Percentiles rank a stretch among this genome's conserved stretches.
Evolutionary conservation across 495 filamentous ascomycete genomes (phyloP).

Genomic region (Penicillium paradoxum): DNA sequence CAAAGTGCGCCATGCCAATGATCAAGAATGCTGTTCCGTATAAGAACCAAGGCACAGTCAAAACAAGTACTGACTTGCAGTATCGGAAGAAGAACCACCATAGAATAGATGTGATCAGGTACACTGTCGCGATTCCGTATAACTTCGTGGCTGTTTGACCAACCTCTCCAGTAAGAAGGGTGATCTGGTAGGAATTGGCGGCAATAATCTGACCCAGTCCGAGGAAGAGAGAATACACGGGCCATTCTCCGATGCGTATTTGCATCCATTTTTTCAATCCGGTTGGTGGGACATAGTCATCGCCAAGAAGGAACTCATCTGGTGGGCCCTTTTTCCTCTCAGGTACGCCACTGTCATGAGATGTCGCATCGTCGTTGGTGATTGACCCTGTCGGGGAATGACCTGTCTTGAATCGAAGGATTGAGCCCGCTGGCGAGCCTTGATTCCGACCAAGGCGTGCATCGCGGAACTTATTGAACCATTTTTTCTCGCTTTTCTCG

Average conservation of each 20-base stretch:
- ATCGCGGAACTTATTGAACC: constrained; percentile 59
- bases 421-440: constrained; percentile 38
- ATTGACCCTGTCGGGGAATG: constrained; percentile 32
- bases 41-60: constrained; percentile 57
- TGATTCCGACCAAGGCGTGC: constrained; percentile 49
- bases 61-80: constrained; percentile 55
- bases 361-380: constrained; percentile 34
- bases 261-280: constrained; percentile 55
- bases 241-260: constrained; percentile 57
- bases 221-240: constrained; percentile 62
- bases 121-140: constrained; percentile 62
- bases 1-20: constrained; percentile 60
- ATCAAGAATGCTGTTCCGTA: constrained; percentile 64
- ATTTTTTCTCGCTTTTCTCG: constrained; percentile 65
- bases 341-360: constrained; percentile 32
- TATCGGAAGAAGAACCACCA: constrained; percentile 66
- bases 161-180: constrained; percentile 59
- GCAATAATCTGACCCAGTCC: constrained; percentile 67
- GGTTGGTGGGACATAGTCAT: constrained; percentile 60
- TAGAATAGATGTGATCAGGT: constrained; percentile 54
- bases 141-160: constrained; percentile 58
- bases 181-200: constrained; percentile 69
- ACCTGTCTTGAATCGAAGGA: constrained; percentile 32
- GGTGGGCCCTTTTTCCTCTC: constrained; percentile 20
- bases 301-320: constrained; percentile 59